Base-by-base conservation (phyloP, 2,329 filamentous ascomycete species). In the Gnomoniopsis sp. region DNA sequence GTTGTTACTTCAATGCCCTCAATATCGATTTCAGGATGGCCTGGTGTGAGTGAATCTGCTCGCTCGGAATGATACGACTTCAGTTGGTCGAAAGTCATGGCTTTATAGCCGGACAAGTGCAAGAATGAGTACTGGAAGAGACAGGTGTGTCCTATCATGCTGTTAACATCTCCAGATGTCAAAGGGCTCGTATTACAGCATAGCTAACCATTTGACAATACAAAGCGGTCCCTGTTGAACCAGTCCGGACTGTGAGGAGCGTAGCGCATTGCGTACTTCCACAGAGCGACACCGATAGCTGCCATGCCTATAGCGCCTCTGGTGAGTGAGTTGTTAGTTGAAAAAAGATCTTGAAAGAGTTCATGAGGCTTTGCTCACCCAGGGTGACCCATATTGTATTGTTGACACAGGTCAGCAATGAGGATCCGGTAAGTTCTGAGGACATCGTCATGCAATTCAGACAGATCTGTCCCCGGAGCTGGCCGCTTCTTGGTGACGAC, bases 331-430 rank as follows among this genome's bases (percentile, higher is more conserved):
- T 51, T 3, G 49, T 51, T 17, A 51, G 33, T 30, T 17, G 19
- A 19, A 6, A 49, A 15, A 21, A 21, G 2, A 6, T 21, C 34
- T 43, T 59, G 72, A 81, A 77, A 81, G 80, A 21, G 15, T 41
- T 2, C n/a, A 19, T 10, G 19, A 22, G n/a, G 6, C 19, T 46
- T 11, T 46, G 59, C 77, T 65, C 74, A 86, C 82, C 86, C 87
- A 19, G 86, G 87, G 67, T 89, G 87, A 0, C 87, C 87, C 38
- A 86, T 86, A 62, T 83, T 83, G 71, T 88, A 90, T 63, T 89
- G 86, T 68, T 89, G 80, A 65, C 86, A 89, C 3, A 90, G 72
- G 67, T 90, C 87, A 48, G 87, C 85, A 59, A 89, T 86, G 33
- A 89, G 72, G 52, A 82, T 74, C 56, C 87, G 77, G 67, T 88